These are phyloP conservation scores for Stylonectria norvegica DNA, from an alignment of 2,329 filamentous ascomycete genomes.

Conservation along the genomic window DNA sequence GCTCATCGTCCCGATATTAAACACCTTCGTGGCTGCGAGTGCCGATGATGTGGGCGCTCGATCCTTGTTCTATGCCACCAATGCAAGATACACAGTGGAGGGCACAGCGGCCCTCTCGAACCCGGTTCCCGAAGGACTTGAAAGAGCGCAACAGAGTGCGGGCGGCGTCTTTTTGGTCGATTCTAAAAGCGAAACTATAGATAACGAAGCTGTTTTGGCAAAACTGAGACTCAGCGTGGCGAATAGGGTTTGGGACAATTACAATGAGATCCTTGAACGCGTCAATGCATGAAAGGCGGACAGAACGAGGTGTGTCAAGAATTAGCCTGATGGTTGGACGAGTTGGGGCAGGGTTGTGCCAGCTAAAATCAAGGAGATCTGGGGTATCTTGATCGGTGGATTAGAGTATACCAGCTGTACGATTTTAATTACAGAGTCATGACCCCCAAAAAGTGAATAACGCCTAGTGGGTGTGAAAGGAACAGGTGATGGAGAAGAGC, in stretches of 20 bases:
- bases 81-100: conserved; percentile 16
- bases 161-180: conserved; percentile 15
- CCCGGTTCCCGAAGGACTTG: conserved; percentile 1
- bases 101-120: background rate
- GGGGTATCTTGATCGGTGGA: too few species aligned
- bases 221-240: conserved; percentile 3
- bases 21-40: conserved; percentile 9
- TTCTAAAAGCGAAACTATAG: conserved; percentile 12
- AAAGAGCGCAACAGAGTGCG: conserved; percentile 1
- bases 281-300: too few species aligned
- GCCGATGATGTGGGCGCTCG: conserved; percentile 20
- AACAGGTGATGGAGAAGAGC: too few species aligned
- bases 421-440: too few species aligned
- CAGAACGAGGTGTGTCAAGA: too few species aligned
- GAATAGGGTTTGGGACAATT: conserved; percentile 2
- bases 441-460: too few species aligned
- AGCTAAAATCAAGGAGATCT: too few species aligned
- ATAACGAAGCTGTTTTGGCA: conserved; percentile 16
- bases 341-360: too few species aligned
- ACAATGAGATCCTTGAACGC: too few species aligned
- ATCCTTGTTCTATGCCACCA: conserved; percentile 22
- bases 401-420: too few species aligned
- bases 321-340: too few species aligned
- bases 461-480: too few species aligned
- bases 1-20: conserved; percentile 13